Evolutionary conservation across 441 rosid species (phyloP).

Genomic region (Viola pubescens): DNA sequence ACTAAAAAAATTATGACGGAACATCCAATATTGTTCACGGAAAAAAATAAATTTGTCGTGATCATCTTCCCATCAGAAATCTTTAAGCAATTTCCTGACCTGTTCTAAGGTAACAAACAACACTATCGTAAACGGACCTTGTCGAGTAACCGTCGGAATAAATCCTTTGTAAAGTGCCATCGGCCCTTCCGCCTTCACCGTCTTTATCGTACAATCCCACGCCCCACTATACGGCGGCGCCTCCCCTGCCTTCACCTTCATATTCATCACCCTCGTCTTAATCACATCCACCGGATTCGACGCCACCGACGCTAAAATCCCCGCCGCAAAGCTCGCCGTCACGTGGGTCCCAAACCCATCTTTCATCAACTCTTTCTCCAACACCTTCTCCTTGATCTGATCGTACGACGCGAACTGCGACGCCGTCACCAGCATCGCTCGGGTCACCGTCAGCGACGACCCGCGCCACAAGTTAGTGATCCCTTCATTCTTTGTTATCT

Average conservation of each 20-base stretch:
- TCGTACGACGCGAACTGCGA: slow-evolving; percentile 67
- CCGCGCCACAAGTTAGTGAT: slow-evolving; percentile 52
- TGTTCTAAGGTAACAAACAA: slow-evolving; percentile 62
- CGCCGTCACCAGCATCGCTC: slow-evolving; percentile 65
- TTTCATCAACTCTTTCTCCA: slow-evolving; percentile 29
- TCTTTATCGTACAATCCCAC: slow-evolving; percentile 48
- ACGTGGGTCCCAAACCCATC: slow-evolving; percentile 59
- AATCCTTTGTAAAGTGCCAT: slow-evolving; percentile 62
- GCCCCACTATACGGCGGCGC: slow-evolving; percentile 40
- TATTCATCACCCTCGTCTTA: slow-evolving; percentile 65
- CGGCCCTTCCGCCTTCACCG: slow-evolving; percentile 50
- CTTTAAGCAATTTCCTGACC: slow-evolving; percentile 44
- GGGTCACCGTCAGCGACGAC: slow-evolving; percentile 50
- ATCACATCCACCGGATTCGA: slow-evolving; percentile 62
- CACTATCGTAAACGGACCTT: slow-evolving; percentile 61
- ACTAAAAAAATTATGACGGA: too few relatives aligned
- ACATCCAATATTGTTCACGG: too few relatives aligned
- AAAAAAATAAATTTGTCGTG: too few relatives aligned
- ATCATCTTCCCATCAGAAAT: slow-evolving; percentile 23
- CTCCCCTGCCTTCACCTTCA: slow-evolving; percentile 36
- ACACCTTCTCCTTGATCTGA: slow-evolving; percentile 44
- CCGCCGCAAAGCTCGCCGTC: slow-evolving; percentile 56
- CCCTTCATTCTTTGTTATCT: slow-evolving; percentile 47
- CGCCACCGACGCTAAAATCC: slow-evolving; percentile 56
- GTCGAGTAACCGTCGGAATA: slow-evolving; percentile 56